phyloP scores from a whole-genome alignment of 2,329 filamentous ascomycete genomes.

The Ascochyta pisi region DNA sequence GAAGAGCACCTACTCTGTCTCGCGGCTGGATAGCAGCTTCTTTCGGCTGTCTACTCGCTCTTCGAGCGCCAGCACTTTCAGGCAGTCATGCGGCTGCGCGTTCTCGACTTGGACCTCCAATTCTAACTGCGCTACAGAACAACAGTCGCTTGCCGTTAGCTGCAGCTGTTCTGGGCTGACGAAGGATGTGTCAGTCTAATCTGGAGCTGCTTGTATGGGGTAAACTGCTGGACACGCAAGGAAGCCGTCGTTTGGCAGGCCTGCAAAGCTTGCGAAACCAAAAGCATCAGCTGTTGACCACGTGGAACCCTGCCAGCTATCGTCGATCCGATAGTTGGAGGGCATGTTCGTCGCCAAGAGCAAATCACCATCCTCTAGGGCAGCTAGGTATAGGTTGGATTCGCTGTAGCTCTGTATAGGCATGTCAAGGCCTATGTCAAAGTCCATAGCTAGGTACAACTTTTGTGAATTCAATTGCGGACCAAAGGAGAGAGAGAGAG shows the following conservation, averaged over 20 bases:
- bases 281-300: background rate
- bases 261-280: background rate
- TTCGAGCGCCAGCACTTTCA: background rate
- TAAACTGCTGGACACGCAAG: background rate
- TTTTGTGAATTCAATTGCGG: no score
- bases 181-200: background rate
- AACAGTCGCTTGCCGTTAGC: background rate
- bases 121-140: background rate
- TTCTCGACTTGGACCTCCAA: background rate
- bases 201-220: background rate
- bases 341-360: background rate
- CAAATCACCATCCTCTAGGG: background rate
- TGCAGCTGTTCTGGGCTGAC: background rate
- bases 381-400: background rate
- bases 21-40: background rate
- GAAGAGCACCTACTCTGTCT: background rate
- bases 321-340: background rate
- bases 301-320: background rate
- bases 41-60: background rate
- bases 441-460: background rate
- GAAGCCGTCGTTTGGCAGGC: background rate
- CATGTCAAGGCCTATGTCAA: background rate
- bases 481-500: no score
- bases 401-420: background rate
- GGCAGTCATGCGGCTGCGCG: background rate